These are phyloP conservation scores for Stereum hirsutum DNA, from an alignment of 1,284 basidiomycete species.

Conservation along the genomic window DNA sequence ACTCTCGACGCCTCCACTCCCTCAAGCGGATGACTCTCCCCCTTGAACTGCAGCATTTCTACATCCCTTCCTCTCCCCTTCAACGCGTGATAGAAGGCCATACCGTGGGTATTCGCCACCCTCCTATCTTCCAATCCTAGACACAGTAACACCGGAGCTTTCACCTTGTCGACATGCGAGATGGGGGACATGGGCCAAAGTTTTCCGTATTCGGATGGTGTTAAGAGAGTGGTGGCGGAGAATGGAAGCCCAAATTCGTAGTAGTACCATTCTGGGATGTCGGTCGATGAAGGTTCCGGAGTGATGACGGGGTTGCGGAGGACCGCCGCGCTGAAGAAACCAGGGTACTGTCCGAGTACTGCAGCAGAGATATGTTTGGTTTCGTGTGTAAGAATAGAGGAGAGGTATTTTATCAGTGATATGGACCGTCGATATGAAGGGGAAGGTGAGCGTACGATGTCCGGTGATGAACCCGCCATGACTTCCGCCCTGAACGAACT, in stretches of 20 bases:
- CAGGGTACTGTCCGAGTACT: constrained; percentile 58
- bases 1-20: constrained; percentile 47
- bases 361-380: constrained; percentile 3
- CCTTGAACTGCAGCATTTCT: constrained; percentile 55
- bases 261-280: constrained; percentile 71
- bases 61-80: constrained; percentile 37
- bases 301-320: constrained; percentile 68
- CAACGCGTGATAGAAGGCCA: constrained; percentile 55
- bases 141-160: constrained; percentile 45
- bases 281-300: constrained; percentile 44
- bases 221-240: constrained; percentile 25
- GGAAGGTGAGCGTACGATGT: constrained; percentile 51
- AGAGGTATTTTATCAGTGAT: too few relatives aligned
- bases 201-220: constrained; percentile 31
- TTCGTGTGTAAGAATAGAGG: not conserved
- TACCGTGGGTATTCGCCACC: constrained; percentile 56
- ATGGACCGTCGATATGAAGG: too few relatives aligned
- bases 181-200: constrained; percentile 53
- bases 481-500: constrained; percentile 57
- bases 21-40: constrained; percentile 55
- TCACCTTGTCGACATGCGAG: constrained; percentile 39
- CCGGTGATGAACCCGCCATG: constrained; percentile 66
- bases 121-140: constrained; percentile 55
- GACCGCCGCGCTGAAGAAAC: constrained; percentile 50
- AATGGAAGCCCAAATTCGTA: constrained; percentile 42